Conservation (phyloP, 106 monocot species). For the Apostasia ramifera region DNA sequence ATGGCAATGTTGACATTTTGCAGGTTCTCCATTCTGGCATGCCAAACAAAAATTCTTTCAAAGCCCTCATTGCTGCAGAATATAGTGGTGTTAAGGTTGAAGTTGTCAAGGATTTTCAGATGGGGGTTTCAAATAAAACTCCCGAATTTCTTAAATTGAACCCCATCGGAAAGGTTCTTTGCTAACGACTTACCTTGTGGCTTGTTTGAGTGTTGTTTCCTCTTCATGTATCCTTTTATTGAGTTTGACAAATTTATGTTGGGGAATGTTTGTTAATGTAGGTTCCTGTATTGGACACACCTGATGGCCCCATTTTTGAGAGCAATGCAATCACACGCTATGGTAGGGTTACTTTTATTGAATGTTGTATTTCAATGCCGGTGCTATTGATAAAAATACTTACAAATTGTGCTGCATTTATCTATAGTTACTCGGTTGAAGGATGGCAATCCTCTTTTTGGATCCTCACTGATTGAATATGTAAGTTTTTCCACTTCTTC, state of each 20-base stretch:
- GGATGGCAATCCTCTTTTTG: constrained; percentile 66
- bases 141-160: constrained; percentile 88
- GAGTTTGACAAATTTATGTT: not conserved
- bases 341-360: constrained; percentile 26
- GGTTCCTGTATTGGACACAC: constrained; percentile 92
- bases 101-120: constrained; percentile 56
- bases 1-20: not conserved
- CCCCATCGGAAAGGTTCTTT: constrained; percentile 71
- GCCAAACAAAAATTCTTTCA: constrained; percentile 73
- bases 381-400: not conserved
- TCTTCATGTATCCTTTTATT: not conserved
- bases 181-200: not conserved
- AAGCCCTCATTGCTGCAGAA: constrained; percentile 78
- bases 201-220: not conserved
- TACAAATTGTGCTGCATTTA: not conserved
- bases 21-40: constrained; percentile 42
- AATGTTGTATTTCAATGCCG: not conserved
- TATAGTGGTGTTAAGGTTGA: constrained; percentile 65
- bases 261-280: constrained; percentile 8
- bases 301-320: constrained; percentile 84
- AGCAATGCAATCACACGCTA: constrained; percentile 90
- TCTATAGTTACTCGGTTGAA: constrained; percentile 63
- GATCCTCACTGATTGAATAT: constrained; percentile 73
- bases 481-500: constrained; percentile 28
- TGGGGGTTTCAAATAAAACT: constrained; percentile 82